A percentile compares a stretch with the other conserved stretches of the same genome.
These are phyloP conservation scores for Monilinia vaccinii-corymbosi DNA, from an alignment of 2,329 filamentous ascomycete species.

Conservation along the genomic window DNA sequence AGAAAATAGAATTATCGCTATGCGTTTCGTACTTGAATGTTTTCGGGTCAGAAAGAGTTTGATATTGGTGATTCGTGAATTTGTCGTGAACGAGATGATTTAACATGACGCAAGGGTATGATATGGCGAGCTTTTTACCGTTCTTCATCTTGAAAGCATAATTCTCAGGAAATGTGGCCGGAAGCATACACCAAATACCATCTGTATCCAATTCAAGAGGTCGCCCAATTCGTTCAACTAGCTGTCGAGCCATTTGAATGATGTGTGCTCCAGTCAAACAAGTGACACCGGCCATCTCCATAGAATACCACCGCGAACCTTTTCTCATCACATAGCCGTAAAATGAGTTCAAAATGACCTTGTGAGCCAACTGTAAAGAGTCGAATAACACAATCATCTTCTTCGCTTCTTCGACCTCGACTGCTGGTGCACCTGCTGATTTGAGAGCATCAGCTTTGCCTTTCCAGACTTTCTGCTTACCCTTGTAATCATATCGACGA, in stretches of 20 bases:
- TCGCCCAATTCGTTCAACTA: conserved; percentile 87
- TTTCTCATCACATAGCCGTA: conserved; percentile 99
- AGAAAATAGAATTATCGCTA: conserved; percentile 98
- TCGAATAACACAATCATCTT: conserved; percentile 98
- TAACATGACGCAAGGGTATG: conserved; percentile 97
- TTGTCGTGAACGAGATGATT: conserved; percentile 92
- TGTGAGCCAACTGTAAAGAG: conserved; percentile 92
- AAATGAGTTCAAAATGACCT: conserved; percentile 98
- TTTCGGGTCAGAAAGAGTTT: conserved; percentile 70
- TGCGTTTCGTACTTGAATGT: conserved; percentile 91
- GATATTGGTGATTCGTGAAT: conserved; percentile 97
- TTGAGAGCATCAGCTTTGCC: conserved; percentile 86
- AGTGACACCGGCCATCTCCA: conserved; percentile 98
- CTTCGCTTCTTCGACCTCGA: conserved; percentile 85
- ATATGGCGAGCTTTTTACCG: conserved; percentile 93
- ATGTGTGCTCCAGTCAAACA: conserved; percentile 94
- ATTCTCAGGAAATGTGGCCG: conserved; percentile 92
- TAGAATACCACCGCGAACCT: conserved; percentile 95
- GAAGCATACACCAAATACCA: conserved; percentile 99
- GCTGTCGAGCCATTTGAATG: conserved; percentile 88
- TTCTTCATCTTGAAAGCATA: conserved; percentile 90
- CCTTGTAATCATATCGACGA: conserved; percentile 96
- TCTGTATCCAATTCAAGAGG: conserved; percentile 94
- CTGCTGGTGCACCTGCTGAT: conserved; percentile 62
- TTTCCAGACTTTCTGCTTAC: conserved; percentile 97